Base-by-base conservation (phyloP, 169 alveolate species). In the Plasmodium ovale region DNA sequence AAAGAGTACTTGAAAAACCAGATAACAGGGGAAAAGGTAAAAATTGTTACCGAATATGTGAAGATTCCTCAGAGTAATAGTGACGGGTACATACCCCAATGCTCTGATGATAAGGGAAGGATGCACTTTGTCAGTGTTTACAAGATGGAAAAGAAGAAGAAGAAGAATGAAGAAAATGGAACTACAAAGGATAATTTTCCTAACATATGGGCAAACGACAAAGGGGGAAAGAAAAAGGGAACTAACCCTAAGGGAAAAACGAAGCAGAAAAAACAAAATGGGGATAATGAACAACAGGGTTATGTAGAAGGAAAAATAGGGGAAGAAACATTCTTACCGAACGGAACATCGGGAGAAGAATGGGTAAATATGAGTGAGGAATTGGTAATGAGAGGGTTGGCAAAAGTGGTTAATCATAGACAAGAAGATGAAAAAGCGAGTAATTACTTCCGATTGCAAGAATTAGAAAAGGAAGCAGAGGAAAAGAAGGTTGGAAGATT, bases 21-120 rank as follows among this genome's bases (percentile, higher is more conserved):
- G 51, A 82, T 82, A 27, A 49, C 16, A 0, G 90, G 90, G 1
- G 84, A 82, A 33, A 35, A 51, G 19, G 71, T 82, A n/a, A 82
- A 82, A 51, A 82, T 82, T 67, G 62, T 82, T 3, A 82, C 90
- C 5, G 90, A 82, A 14, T 82, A 68, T 59, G 90, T 82, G 6
- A 82, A 59, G 53, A 82, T 53, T 1, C 90, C 90, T 16, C 90
- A 82, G 25, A 82, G 85, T 64, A 82, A 82, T 53, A 82, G 72
- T 19, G 90, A 82, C 37, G 90, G 90, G n/a, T 82, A 82, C 58
- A 82, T 82, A n/a, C 90, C 90, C 6, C 90, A 33, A 42, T 82
- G 90, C n/a, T 82, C 90, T 1, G 90, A 82, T 68, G 84, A 82
- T 31, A 67, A 82, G 51, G 90, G 90, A 59, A 82, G 90, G 23